These are phyloP conservation scores for Vigna angularis DNA, from an alignment of 306 rosid species.

Conservation along the genomic window DNA sequence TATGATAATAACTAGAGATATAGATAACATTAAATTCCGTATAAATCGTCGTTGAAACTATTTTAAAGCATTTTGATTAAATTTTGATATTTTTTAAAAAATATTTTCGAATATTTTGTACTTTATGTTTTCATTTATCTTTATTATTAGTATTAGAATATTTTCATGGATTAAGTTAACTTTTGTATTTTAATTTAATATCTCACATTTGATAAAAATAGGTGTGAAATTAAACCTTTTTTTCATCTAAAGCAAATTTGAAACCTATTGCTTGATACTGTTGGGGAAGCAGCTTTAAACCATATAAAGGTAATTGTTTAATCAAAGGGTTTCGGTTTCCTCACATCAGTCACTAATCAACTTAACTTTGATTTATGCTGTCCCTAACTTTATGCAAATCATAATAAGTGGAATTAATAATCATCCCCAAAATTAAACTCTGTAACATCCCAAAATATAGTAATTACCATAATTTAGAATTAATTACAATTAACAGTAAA, in stretches of 20 bases:
- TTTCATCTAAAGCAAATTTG: neutral
- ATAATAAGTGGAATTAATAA: neutral
- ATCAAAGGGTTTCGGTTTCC: constrained; percentile 1
- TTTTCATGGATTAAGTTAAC: neutral
- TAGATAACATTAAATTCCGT: too few species aligned
- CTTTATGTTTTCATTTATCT: neutral
- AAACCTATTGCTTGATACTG: neutral
- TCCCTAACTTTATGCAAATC: constrained; percentile 22
- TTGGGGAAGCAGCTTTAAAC: constrained; percentile 2
- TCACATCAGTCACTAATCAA: constrained; percentile 20
- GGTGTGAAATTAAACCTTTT: too few species aligned
- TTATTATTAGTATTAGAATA: neutral
- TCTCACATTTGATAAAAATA: neutral
- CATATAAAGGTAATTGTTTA: constrained; percentile 10
- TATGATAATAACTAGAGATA: too few species aligned
- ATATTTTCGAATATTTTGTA: neutral
- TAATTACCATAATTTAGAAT: too few species aligned
- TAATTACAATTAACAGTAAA: too few species aligned
- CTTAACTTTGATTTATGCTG: constrained; percentile 28
- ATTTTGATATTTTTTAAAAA: neutral
- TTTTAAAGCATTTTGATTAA: neutral
- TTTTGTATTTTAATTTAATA: neutral
- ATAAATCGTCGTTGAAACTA: too few species aligned
- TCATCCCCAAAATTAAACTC: too few species aligned
- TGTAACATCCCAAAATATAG: too few species aligned